Base-by-base conservation (phyloP, 306 rosid species). In the Herpetospermum pedunculosum region DNA sequence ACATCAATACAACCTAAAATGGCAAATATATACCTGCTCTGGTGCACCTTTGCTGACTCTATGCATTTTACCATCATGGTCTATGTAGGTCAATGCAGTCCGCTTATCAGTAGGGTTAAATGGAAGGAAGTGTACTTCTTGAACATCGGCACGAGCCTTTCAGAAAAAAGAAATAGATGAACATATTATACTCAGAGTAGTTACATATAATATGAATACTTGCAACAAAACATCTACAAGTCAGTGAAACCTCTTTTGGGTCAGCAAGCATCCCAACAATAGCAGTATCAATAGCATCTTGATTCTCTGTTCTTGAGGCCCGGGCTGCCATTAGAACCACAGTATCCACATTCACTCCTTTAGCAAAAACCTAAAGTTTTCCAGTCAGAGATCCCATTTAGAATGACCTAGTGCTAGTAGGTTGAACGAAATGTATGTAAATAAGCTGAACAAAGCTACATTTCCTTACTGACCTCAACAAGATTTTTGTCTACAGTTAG, bases 41-140 rank as follows among this genome's bases (percentile, higher is more conserved):
- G 97, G 98, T 74, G 98, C 98, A 77, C 98, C 98, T 84, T 94
- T 94, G 90, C 98, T 94, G 59, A 94, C 98, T 80, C 96, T 83
- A 57, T 88, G 98, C 98, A 88, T 88, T 85, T 89, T 91, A 63
- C 97, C 96, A 19, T 84, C 90, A 57, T 73, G 83, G 58, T 94
- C 98, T 77, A 84, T 63, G 75, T 94, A 94, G 67, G 98, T 94
- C 88, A 94, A 86, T 67, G 98, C 98, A 8, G 98, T 94, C 72
- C 98, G 83, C 88, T 94, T 94, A 77, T 94, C 98, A 49, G 97
- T 94, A 30, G 98, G 98, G 76, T 94, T 94, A 81, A 93, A 93
- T 64, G 98, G 98, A 77, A 93, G 97, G 79, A 93, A 93, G 83
- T 93, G 98, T 12, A 94, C 40, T 86, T 94, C 97, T 88, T 86